Percentiles rank a stretch among this genome's conserved stretches.
Evolutionary conservation across 768 basidiomycete genomes (phyloP).

Genomic region (Auricularia auricula-judae): DNA sequence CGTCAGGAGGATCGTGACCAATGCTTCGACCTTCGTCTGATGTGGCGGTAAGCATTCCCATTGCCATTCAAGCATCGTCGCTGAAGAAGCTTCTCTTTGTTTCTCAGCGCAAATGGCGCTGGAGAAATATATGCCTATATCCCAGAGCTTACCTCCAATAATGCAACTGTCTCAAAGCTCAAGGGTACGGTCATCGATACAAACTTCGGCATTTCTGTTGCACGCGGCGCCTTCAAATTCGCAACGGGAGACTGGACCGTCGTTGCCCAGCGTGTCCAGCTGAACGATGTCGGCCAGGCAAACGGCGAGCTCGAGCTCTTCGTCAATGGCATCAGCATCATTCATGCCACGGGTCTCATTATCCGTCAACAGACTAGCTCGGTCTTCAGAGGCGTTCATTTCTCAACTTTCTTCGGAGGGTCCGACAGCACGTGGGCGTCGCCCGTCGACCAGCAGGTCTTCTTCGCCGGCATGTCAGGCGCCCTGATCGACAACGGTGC

Average conservation of each 20-base stretch:
- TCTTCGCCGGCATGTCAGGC: slow-evolving; percentile 61
- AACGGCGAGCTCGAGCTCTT: slow-evolving; percentile 68
- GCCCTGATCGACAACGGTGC: slow-evolving; percentile 30
- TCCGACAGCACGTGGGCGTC: slow-evolving; percentile 36
- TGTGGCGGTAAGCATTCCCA: slow-evolving; percentile 45
- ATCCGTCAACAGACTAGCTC: slow-evolving; percentile 37
- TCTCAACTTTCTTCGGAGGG: slow-evolving; percentile 73
- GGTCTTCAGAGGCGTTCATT: slow-evolving; percentile 53
- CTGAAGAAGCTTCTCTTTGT: neutral
- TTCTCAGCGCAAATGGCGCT: slow-evolving; percentile 4
- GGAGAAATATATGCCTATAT: slow-evolving; percentile 69
- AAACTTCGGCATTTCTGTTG: slow-evolving; percentile 58
- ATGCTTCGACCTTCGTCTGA: slow-evolving; percentile 58
- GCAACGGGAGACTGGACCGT: slow-evolving; percentile 53
- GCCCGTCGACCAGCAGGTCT: slow-evolving; percentile 48
- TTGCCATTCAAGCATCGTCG: neutral
- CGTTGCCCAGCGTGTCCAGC: slow-evolving; percentile 54
- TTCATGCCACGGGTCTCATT: slow-evolving; percentile 46
- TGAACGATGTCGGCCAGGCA: slow-evolving; percentile 58
- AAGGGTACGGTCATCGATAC: slow-evolving; percentile 35
- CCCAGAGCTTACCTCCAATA: slow-evolving; percentile 23
- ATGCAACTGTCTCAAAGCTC: neutral
- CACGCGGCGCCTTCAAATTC: slow-evolving; percentile 58
- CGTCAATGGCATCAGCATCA: slow-evolving; percentile 51
- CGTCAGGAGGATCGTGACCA: slow-evolving; percentile 38